Conservation (phyloP, 2,329 filamentous ascomycete species). For the Elsinoe perseae region DNA sequence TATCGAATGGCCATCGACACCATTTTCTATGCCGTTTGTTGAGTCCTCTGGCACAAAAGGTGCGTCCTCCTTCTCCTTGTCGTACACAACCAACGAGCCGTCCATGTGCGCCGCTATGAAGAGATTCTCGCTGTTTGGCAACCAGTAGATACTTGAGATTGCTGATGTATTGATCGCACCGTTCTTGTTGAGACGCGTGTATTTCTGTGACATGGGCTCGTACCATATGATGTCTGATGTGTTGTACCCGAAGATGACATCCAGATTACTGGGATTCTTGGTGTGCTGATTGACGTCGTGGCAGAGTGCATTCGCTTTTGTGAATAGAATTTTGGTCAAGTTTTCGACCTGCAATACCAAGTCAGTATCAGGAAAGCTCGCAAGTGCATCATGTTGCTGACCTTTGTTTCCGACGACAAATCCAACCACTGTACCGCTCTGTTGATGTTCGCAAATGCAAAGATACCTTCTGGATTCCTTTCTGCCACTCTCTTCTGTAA, state of each 20-base stretch:
- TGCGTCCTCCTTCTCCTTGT: constrained; percentile 92
- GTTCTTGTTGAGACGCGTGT: constrained; percentile 93
- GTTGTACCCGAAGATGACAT: constrained; percentile 91
- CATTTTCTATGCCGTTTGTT: constrained; percentile 25
- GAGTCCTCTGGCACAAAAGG: constrained; percentile 63
- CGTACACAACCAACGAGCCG: constrained; percentile 83
- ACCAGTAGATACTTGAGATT: constrained; percentile 82
- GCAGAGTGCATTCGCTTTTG: constrained; percentile 88
- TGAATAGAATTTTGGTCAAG: constrained; percentile 91
- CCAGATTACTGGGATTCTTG: constrained; percentile 71
- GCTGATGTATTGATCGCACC: constrained; percentile 81
- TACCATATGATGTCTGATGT: constrained; percentile 98
- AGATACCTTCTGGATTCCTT: constrained; percentile 67
- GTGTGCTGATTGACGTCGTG: constrained; percentile 85
- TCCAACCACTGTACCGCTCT: constrained; percentile 95
- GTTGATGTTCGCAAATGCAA: constrained; percentile 92
- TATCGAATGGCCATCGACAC: constrained; percentile 24
- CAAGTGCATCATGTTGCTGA: constrained; percentile 23
- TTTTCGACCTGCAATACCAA: constrained; percentile 62
- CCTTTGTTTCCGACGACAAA: constrained; percentile 65
- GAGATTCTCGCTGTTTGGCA: constrained; percentile 85
- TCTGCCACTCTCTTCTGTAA: constrained; percentile 73
- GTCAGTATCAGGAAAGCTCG: background rate
- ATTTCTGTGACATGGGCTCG: constrained; percentile 92
- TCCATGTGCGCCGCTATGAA: constrained; percentile 92